Evolutionary conservation across 164 flowering plant species (phyloP), one percentile per base, ranked within the genome.

Genomic region (Akebia trifoliata): DNA sequence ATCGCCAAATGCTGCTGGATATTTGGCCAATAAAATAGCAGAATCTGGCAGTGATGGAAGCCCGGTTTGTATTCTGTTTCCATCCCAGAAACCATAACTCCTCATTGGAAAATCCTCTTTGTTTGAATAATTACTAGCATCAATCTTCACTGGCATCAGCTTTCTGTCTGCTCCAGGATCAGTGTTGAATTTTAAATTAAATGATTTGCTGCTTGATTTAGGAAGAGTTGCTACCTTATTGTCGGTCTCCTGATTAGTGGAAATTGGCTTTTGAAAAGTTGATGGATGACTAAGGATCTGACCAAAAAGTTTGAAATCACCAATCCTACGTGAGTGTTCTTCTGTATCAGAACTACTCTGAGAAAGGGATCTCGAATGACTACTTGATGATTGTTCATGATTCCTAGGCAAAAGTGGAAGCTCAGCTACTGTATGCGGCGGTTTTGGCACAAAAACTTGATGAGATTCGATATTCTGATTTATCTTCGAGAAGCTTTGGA

Each of bases 251-350:
- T 66, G 66, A 25, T 47, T 11, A 18, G 44, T 52, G 14, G 77
- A 28, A 65, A 26, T 59, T 10, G 62, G 44, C 61, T 79, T 74
- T 35, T 66, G 76, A 63, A 45, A 50, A 25, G 82, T 56, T 11
- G 83, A 62, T 0, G 78, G 68, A 42, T 79, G 68, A 56, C 66
- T 81, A 14, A 89, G 81, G 60, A 87, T 83, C 73, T 87, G 62
- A 36, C 98, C 98, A 72, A 87, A 93, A 20, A 92, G 70, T 46
- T 85, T 92, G 21, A 92, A 78, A 74, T 87, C 84, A 57, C 89
- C 82, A 59, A 50, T 77, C 49, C 76, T 67, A 18, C 66, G 37
- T 31, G 82, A 42, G 20, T 54, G 78, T 51, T 75, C 78, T 34
- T 78, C 84, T 1, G 79, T 59, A 54, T 74, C 82, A 32, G 76